These are phyloP conservation scores for Cunninghamia lanceolata DNA, from an alignment of 75 land plant genomes.

Conservation along the genomic window DNA sequence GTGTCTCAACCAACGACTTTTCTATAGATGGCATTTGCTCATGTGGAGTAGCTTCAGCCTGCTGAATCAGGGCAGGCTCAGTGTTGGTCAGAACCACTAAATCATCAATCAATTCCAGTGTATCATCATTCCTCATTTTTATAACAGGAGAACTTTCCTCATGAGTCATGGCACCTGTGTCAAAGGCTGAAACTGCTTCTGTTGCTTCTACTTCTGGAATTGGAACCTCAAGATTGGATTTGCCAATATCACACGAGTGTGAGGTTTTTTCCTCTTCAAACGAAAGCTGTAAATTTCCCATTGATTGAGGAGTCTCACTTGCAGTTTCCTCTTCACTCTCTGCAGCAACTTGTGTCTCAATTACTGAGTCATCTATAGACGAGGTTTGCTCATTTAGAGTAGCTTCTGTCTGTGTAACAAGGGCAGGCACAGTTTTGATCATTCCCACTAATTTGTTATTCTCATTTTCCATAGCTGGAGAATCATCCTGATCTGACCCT, in stretches of 20 bases:
- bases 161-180: background rate
- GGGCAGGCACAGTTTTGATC: background rate
- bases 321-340: background rate
- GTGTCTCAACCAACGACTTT: background rate
- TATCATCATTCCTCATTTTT: background rate
- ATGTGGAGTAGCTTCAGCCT: background rate
- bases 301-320: background rate
- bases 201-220: background rate
- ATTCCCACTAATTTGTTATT: background rate
- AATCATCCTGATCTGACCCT: background rate
- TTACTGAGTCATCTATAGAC: background rate
- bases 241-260: background rate
- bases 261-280: background rate
- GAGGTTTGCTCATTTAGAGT: background rate
- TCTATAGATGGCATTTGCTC: background rate
- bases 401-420: background rate
- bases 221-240: slow-evolving; percentile 1
- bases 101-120: background rate
- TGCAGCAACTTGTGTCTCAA: background rate
- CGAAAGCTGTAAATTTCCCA: background rate
- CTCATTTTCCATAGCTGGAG: background rate
- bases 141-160: background rate
- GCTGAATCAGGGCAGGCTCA: background rate
- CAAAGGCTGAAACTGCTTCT: background rate
- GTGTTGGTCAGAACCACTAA: background rate